These are phyloP conservation scores for Pythium diclinum DNA, from an alignment of 352 stramenopile genomes.

Conservation along the genomic window DNA sequence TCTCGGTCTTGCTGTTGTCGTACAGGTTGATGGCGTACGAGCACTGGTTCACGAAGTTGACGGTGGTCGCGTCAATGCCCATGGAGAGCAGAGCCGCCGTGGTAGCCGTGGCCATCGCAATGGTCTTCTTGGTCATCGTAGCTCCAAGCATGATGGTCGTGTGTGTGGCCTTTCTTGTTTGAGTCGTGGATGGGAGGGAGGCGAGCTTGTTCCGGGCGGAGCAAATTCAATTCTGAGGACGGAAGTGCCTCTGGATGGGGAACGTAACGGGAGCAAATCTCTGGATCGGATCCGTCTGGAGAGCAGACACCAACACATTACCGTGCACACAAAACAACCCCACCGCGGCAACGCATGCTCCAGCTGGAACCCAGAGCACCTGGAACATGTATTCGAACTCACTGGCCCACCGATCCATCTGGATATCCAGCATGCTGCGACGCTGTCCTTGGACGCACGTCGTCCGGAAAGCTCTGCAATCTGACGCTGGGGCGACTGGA, in stretches of 20 bases:
- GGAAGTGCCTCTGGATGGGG: background rate
- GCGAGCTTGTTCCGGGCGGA: background rate
- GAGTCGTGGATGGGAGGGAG: background rate
- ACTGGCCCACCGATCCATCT: conserved; percentile 8
- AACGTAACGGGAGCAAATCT: background rate
- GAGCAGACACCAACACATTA: background rate
- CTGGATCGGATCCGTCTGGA: background rate
- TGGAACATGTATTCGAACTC: background rate
- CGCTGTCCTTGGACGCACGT: background rate
- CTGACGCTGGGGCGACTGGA: background rate
- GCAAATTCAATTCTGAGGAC: conserved; percentile 17
- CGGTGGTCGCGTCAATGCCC: conserved; percentile 29
- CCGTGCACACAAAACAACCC: background rate
- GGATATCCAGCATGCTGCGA: conserved; percentile 13
- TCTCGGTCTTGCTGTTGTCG: conserved; percentile 48
- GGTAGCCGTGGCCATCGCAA: conserved; percentile 40
- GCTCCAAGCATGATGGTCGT: conserved; percentile 5
- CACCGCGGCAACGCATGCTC: background rate
- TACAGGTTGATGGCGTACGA: conserved; percentile 47
- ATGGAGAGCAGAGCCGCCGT: conserved; percentile 32
- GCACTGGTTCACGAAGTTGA: conserved; percentile 58
- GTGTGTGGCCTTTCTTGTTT: background rate
- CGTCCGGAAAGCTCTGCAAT: background rate
- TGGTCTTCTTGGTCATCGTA: conserved; percentile 19
- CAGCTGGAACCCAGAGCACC: background rate